Evolutionary conservation across 352 stramenopile genomes (phyloP).

Genomic region (Globisporangium emineosum): DNA sequence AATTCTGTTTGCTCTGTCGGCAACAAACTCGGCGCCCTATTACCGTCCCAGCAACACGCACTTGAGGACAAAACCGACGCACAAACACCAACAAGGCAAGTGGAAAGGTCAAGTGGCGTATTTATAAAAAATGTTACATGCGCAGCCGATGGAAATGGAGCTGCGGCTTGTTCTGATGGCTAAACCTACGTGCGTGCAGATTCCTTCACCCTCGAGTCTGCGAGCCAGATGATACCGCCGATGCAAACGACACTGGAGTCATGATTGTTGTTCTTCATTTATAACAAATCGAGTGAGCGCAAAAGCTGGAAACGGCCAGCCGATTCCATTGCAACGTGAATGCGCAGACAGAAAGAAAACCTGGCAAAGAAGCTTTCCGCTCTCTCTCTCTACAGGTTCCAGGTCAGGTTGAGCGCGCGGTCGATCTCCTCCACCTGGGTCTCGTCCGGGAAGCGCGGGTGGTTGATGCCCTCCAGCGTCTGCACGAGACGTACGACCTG

Average conservation of each 20-base stretch:
- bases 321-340: not conserved
- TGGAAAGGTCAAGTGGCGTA: not conserved
- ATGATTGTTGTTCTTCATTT: not conserved
- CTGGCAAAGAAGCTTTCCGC: not conserved
- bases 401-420: conserved; percentile 48
- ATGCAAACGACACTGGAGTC: not conserved
- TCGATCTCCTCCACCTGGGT: conserved; percentile 71
- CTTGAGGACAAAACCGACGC: not conserved
- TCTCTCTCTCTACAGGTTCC: conserved; percentile 30
- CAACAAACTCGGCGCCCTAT: not conserved
- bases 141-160: not conserved
- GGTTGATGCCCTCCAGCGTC: conserved; percentile 72
- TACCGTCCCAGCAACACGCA: not conserved
- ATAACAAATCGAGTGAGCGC: not conserved
- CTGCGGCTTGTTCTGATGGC: not conserved
- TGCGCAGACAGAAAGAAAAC: not conserved
- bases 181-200: not conserved
- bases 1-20: not conserved
- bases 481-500: conserved; percentile 84
- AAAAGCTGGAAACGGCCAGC: not conserved
- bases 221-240: not conserved
- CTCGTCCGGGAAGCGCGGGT: conserved; percentile 68
- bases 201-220: not conserved
- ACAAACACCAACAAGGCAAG: not conserved
- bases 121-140: conserved; percentile 1